Conservation (phyloP, 306 rosid genomes). For the Malus asiatica region DNA sequence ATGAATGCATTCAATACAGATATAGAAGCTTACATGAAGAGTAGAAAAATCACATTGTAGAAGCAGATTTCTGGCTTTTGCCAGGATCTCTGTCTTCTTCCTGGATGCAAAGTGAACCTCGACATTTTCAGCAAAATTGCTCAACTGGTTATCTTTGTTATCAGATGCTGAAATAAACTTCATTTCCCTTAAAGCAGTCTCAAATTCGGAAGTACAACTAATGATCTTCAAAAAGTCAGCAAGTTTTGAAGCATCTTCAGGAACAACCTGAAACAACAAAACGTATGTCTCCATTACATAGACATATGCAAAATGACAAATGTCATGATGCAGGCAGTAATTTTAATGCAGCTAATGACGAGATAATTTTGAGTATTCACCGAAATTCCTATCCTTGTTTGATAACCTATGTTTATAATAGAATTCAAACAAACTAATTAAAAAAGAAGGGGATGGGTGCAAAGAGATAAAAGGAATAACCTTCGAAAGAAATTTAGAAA, state of each 20-base stretch:
- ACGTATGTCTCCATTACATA: background rate
- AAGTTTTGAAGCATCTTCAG: slow-evolving; percentile 92
- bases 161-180: slow-evolving; percentile 67
- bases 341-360: background rate
- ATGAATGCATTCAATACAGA: slow-evolving; percentile 7
- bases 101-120: slow-evolving; percentile 96
- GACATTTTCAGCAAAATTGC: slow-evolving; percentile 75
- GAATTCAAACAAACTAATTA: background rate
- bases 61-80: slow-evolving; percentile 75
- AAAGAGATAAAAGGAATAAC: slow-evolving; percentile 28
- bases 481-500: slow-evolving; percentile 83
- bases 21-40: slow-evolving; percentile 54
- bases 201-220: slow-evolving; percentile 61
- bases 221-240: slow-evolving; percentile 76
- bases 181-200: slow-evolving; percentile 57
- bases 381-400: background rate
- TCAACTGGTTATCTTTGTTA: slow-evolving; percentile 56
- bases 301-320: background rate
- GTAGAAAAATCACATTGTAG: slow-evolving; percentile 71
- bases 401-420: background rate
- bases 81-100: slow-evolving; percentile 81
- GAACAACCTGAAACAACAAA: slow-evolving; percentile 70
- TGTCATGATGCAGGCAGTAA: background rate
- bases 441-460: background rate
- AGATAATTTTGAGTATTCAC: background rate